Evolutionary conservation across 2,329 filamentous ascomycete species (phyloP), one percentile per base, ranked within the genome.

Genomic region (Xylariaceae sp.): DNA sequence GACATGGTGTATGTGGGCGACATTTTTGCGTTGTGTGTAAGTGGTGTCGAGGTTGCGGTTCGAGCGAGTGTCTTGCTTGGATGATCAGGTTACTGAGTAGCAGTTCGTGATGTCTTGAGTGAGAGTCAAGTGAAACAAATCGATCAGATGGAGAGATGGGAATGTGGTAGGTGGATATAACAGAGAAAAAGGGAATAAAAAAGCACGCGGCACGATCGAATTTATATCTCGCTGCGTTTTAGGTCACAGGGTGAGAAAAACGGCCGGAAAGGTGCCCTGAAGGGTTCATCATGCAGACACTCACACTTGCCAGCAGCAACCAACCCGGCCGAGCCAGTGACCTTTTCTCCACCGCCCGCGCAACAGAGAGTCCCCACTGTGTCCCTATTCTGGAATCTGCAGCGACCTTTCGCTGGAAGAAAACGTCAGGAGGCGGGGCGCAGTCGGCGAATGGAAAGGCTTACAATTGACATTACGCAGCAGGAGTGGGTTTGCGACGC

Each of bases 1-100:
- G 82, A 83, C 78, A 85, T 83, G 64, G 82, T 84, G 74, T 84
- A 82, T 44, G 82, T 83, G 54, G 81, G 81, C 57, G 81, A 78
- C 82, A 85, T 85, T 47, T 64, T 74, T 63, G n/a, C 17, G 39
- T 34, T 23, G 50, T 37, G 30, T 54, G 23, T 51, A 4, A 15
- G 49, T 50, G 10, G 18, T 51, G 11, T 45, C 60, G 42, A 10
- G 45, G 37, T 7, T 45, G 18, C 35, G 23, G 18, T 34, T 4
- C 23, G 15, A 17, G 15, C 8, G 17, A 34, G 4, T 35, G 42
- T 11, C 11, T 30, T 44, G 30, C 47, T 8, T 47, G 8, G 35
- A 8, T n/a, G 42, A 48, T 49, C 45, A n/a, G 15, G 11, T 23
- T 17, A 45, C 44, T 42, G 11, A 42, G 37, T 5, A 30, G 23